Base-by-base conservation (phyloP, 805 yeast species). In the Teunomyces atbi region DNA sequence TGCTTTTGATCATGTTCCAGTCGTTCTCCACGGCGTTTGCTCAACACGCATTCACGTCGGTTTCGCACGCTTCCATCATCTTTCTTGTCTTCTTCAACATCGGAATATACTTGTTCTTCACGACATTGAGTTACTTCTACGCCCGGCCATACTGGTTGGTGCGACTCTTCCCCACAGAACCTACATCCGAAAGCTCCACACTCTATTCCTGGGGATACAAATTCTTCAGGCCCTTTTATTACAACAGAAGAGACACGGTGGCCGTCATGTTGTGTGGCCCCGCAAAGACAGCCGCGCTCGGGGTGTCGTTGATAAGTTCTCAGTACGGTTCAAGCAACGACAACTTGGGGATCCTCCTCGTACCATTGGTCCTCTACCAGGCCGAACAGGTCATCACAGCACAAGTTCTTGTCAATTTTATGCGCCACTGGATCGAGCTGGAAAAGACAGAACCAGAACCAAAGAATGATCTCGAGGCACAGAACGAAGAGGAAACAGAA, bases 201-300 rank as follows among this genome's bases (percentile, higher is more conserved):
- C 3, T 64, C 0, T 86, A 87, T 56, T 73, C 54, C 5, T 65
- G 62, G 53, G 49, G 71, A 18, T 78, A 81, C 59, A 63, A 62
- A 37, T 26, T 73, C 1, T 64, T 82, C 48, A 62, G 73, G 45
- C 92, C 92, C 1, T 88, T 86, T 56, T 86, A 84, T 64, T 86
- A 86, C 64, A 73, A 75, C 56, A 78, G 83, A 54, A 64, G 71
- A 43, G 96, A 90, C 58, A 80, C 96, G 0, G 87, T 88, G 29
- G 76, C 91, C 10, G 77, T 90, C 42, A 78, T 89, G 85, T 75
- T 89, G 48, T 88, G 96, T 65, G 96, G 96, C 8, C 92, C 96
- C 4, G 96, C 97, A 2, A 90, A 89, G 64, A 89, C 96, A 1
- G 96, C 96, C 0, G 96, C 96, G 0, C 71, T 89, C 43, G 97